These are phyloP conservation scores for Blastomyces gilchristii DNA, from an alignment of 2,329 filamentous ascomycete species.

Conservation along the genomic window DNA sequence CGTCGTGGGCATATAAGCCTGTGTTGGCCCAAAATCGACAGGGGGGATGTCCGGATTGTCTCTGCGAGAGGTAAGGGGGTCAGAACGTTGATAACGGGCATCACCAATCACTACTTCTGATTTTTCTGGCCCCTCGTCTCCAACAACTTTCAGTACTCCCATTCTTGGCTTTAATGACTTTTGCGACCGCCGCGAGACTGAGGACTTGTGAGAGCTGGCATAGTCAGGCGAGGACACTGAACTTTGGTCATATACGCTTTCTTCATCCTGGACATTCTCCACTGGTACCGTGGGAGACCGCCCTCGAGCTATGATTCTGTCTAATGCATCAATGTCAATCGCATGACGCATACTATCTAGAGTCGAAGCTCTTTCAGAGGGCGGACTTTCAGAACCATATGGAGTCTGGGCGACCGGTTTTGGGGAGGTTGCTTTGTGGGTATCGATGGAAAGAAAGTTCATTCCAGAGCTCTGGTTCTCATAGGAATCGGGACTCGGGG, in stretches of 20 bases:
- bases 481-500: constrained; percentile 12
- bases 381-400: constrained; percentile 16
- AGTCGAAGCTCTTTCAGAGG: constrained; percentile 27
- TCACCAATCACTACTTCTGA: constrained; percentile 40
- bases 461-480: neutral
- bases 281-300: constrained; percentile 10
- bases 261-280: constrained; percentile 23
- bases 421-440: constrained; percentile 22
- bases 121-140: constrained; percentile 40
- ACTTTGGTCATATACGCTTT: constrained; percentile 48
- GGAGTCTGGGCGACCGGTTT: constrained; percentile 40
- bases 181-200: constrained; percentile 33
- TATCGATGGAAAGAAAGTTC: constrained; percentile 4
- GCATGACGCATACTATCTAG: constrained; percentile 34
- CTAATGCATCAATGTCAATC: constrained; percentile 42
- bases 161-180: constrained; percentile 54
- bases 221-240: constrained; percentile 64
- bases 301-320: constrained; percentile 33
- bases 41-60: constrained; percentile 52
- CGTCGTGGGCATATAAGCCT: constrained; percentile 52
- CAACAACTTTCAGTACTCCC: constrained; percentile 70
- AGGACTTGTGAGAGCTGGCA: constrained; percentile 57
- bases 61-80: constrained; percentile 18
- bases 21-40: constrained; percentile 78
- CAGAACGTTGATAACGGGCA: constrained; percentile 33